Evolutionary conservation across 768 basidiomycete genomes (phyloP).

Genomic region (Hericium erinaceus): DNA sequence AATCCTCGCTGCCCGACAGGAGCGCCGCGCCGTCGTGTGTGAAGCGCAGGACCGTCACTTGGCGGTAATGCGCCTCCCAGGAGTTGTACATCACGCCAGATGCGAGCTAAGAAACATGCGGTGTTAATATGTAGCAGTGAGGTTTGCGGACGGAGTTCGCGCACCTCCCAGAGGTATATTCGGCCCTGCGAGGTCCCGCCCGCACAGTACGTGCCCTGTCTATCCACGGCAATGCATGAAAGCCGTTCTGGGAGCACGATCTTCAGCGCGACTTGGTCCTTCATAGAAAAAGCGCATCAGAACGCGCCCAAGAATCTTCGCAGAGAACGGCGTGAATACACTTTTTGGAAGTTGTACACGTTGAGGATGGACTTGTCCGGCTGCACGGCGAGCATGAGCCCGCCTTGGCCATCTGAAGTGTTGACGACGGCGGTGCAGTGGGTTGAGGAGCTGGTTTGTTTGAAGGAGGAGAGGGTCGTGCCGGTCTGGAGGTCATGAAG

Average conservation of each 20-base stretch:
- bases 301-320: background rate
- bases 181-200: constrained; percentile 85
- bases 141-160: constrained; percentile 18
- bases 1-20: constrained; percentile 85
- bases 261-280: constrained; percentile 88
- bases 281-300: constrained; percentile 5
- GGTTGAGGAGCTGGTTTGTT: constrained; percentile 60
- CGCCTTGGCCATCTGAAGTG: constrained; percentile 66
- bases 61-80: constrained; percentile 95
- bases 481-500: constrained; percentile 81
- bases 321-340: constrained; percentile 42
- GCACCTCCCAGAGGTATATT: constrained; percentile 93
- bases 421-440: constrained; percentile 64
- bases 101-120: constrained; percentile 45
- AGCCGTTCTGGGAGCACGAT: constrained; percentile 87
- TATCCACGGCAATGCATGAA: constrained; percentile 68
- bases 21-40: constrained; percentile 74
- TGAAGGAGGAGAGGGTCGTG: constrained; percentile 73
- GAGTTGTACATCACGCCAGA: constrained; percentile 91
- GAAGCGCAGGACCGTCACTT: constrained; percentile 75
- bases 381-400: constrained; percentile 77
- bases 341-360: constrained; percentile 93
- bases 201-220: constrained; percentile 66
- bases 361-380: constrained; percentile 83
- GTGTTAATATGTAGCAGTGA: background rate